Conservation (phyloP, 1,284 basidiomycete genomes). For the Inonotus obliquus region DNA sequence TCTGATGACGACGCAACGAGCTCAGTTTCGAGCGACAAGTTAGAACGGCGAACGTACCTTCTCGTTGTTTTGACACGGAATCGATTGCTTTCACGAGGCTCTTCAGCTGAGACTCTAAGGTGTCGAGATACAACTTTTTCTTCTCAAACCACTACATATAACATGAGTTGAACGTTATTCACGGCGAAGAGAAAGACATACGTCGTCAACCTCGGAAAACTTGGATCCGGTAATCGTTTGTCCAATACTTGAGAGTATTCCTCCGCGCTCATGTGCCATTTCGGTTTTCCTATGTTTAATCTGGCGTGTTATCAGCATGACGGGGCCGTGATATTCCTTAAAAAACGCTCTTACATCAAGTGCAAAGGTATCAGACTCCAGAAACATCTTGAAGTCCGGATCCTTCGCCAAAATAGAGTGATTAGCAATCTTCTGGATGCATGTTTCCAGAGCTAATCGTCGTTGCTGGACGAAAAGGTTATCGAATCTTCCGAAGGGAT, state of each 20-base stretch:
- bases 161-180: not conserved
- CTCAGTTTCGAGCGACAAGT: not conserved
- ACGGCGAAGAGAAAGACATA: conserved; percentile 28
- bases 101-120: conserved; percentile 85
- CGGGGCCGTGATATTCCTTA: not conserved
- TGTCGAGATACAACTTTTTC: conserved; percentile 83
- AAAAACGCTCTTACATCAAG: conserved; percentile 58
- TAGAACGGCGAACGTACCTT: conserved; percentile 40
- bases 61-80: conserved; percentile 72
- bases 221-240: conserved; percentile 76
- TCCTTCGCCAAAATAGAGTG: conserved; percentile 87
- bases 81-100: conserved; percentile 85
- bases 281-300: conserved; percentile 85
- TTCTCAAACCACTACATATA: conserved; percentile 82
- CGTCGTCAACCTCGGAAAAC: conserved; percentile 93
- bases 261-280: conserved; percentile 67
- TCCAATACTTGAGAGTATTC: conserved; percentile 75
- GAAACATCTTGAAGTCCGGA: conserved; percentile 78
- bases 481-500: conserved; percentile 85
- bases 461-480: conserved; percentile 85
- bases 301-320: conserved; percentile 34
- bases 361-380: conserved; percentile 83
- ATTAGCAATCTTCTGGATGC: conserved; percentile 82
- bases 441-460: conserved; percentile 80
- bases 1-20: conserved; percentile 39